Evolutionary conservation across 2,329 filamentous ascomycete species (phyloP), one percentile per base, ranked within the genome.

Genomic region (Huntiella decipiens): DNA sequence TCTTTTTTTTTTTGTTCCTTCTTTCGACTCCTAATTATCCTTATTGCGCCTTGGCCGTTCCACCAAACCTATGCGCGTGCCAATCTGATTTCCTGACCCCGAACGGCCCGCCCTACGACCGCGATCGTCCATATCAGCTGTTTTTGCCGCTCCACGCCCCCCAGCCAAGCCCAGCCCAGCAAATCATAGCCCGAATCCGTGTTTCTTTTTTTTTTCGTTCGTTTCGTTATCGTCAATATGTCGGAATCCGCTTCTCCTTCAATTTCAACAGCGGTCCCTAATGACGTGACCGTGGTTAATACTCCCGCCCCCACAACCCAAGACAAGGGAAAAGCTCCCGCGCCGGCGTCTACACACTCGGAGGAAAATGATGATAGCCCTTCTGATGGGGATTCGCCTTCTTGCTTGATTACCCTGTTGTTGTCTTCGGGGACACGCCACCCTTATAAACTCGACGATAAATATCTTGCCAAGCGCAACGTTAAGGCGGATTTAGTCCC

Each of bases 401-500:
- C 71, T 5, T 76, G 83, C 57, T 72, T 73, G 51, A 92, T 96
- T 53, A 92, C 84, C 44, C 68, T 96, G 34, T 71, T 95, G 34
- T 71, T 94, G 47, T 83, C 79, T 0, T 85, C 67, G 1, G 87
- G 87, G 38, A 80, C 82, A 34, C 72, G 86, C 51, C 86, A 95
- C 61, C 85, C 86, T 0, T 94, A 92, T 63, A 85, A 79, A 58
- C 81, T 96, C 53, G 83, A 93, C 60, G 80, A 83, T 56, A 83
- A 77, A 57, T 95, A 95, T 56, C 66, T 96, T 46, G 69, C 70
- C 45, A 86, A 87, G 61, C 75, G 85, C 50, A 82, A 80, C 54
- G 82, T 94, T 45, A 73, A 72, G 1, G 79, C 84, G 15, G 78
- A 79, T 31, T 63, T 73, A 52, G 73, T 68, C 7, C 68, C 71